These are phyloP conservation scores for Suillus alpinus DNA, from an alignment of 768 basidiomycete species.

Conservation along the genomic window DNA sequence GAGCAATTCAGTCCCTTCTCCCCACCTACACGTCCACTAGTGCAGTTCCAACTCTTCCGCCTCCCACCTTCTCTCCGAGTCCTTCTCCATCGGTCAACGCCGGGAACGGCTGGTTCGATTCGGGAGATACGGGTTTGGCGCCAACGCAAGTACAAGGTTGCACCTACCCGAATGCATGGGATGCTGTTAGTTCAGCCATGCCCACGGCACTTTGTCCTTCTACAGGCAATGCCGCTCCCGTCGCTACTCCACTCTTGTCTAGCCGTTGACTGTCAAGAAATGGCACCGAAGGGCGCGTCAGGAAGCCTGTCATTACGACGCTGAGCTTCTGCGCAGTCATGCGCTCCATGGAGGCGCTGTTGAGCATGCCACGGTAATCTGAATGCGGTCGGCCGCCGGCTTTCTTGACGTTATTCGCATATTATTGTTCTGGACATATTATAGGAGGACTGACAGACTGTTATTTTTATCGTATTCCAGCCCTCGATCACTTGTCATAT, in stretches of 20 bases:
- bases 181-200: conserved; percentile 48
- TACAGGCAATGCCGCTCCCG: neutral
- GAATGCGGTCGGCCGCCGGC: neutral
- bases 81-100: conserved; percentile 38
- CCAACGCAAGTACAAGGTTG: conserved; percentile 64
- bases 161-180: conserved; percentile 62
- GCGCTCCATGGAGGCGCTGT: neutral
- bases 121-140: conserved; percentile 47
- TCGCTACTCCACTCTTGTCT: conserved; percentile 1
- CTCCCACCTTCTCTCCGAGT: conserved; percentile 47
- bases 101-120: conserved; percentile 58
- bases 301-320: neutral
- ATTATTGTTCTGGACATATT: neutral
- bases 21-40: conserved; percentile 69
- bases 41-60: conserved; percentile 53
- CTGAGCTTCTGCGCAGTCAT: neutral
- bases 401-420: neutral
- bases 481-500: neutral
- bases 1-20: conserved; percentile 36
- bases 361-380: neutral
- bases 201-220: conserved; percentile 43
- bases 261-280: neutral
- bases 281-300: no score
- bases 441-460: neutral
- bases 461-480: neutral